These are phyloP conservation scores for Claviceps cyperi DNA, from an alignment of 2,329 filamentous ascomycete genomes.

Conservation along the genomic window DNA sequence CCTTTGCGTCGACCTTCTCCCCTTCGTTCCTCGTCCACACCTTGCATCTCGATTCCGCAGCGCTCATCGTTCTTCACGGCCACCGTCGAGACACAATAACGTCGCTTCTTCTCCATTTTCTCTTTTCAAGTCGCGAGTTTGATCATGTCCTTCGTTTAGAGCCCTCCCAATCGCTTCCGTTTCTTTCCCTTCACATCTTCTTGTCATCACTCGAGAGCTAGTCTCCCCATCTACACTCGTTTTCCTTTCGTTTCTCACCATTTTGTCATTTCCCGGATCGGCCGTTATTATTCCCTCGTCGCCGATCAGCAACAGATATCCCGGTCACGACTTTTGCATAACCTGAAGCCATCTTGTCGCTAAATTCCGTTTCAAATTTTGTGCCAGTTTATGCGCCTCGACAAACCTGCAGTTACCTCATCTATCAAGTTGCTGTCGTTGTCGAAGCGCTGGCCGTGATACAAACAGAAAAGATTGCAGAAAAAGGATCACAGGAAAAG, in stretches of 20 bases:
- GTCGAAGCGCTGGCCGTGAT: not conserved
- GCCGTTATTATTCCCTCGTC: not conserved
- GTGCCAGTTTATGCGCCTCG: not conserved
- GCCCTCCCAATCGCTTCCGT: slow-evolving; percentile 9
- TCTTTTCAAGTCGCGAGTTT: slow-evolving; percentile 9
- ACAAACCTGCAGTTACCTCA: not conserved
- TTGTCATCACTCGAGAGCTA: slow-evolving; percentile 8
- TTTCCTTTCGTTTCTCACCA: slow-evolving; percentile 9
- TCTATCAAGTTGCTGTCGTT: not conserved
- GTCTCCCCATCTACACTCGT: slow-evolving; percentile 13
- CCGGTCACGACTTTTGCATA: slow-evolving; percentile 4
- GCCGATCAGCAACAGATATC: not conserved
- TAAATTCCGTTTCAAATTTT: not conserved
- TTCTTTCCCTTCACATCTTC: not conserved
- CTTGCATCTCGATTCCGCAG: not conserved
- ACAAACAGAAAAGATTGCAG: not conserved
- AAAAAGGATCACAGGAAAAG: not conserved
- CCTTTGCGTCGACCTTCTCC: slow-evolving; percentile 7
- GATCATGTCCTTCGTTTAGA: slow-evolving; percentile 22
- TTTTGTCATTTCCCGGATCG: not conserved
- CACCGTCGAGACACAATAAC: slow-evolving; percentile 6
- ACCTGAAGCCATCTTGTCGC: not conserved
- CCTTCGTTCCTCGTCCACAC: slow-evolving; percentile 4
- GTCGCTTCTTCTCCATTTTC: slow-evolving; percentile 8
- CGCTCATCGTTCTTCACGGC: slow-evolving; percentile 5